Evolutionary conservation across 371 early-diverging fungal species (phyloP), one percentile per base, ranked within the genome.

Genomic region (Thermomucor indicae-seudaticae): DNA sequence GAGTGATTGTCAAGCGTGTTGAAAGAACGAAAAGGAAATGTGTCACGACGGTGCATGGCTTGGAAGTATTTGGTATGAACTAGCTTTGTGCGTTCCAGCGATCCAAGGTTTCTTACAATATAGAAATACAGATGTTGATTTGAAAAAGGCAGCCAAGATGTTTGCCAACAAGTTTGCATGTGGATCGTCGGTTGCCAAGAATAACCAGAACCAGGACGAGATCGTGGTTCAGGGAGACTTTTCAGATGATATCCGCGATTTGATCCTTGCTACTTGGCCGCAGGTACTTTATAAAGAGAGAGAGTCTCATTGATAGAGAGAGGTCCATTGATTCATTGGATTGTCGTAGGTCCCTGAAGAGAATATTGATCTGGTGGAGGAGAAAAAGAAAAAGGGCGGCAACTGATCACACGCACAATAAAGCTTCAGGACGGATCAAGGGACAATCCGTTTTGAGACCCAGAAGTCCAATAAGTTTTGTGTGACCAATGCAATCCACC

Each of bases 141-240:
- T 97, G 60, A 96, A 95, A 62, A 93, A 92, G 66, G 93, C 92
- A 3, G 90, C 95, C 57, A 97, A 97, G 67, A 67, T 82, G 64
- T 94, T 95, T 75, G 93, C 95, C 39, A 89, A 81, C 57, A 86
- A 86, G 70, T 95, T 92, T 66, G 95, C 95, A 1, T 90, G 91
- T 65, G 95, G 95, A 41, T 83, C 92, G 11, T 91, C 92, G 3
- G 95, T 94, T 29, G 86, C 92, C 34, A 94, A 93, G 79, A 93
- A 88, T 62, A 86, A 90, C 50, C 84, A 87, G 58, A 92, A 93
- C 46, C 70, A 70, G 30, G 93, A 97, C 52, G 96, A 96, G 64
- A 95, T 96, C 70, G 86, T 93, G 14, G 91, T 96, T 14, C 95
- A 95, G 60, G 97, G 95, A 30, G 93, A 92, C 62, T 83, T 91